These are phyloP conservation scores for Penicillium decumbens DNA, from an alignment of 2,329 filamentous ascomycete genomes.

Conservation along the genomic window DNA sequence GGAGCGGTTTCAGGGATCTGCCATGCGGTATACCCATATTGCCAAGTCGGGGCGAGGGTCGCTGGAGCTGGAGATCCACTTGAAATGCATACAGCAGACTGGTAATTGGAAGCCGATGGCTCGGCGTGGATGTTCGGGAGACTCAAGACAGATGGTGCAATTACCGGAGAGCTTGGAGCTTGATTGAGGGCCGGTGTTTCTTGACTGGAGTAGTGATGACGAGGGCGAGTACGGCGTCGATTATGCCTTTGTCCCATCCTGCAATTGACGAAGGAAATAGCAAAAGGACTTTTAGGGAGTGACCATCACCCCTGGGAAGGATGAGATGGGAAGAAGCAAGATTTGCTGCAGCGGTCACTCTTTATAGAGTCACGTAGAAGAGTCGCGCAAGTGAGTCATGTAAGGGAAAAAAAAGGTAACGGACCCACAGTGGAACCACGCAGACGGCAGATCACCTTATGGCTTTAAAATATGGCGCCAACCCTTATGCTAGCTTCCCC, in stretches of 20 bases:
- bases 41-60: slow-evolving; percentile 39
- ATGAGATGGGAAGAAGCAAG: slow-evolving; percentile 31
- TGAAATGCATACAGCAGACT: slow-evolving; percentile 22
- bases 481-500: slow-evolving; percentile 7
- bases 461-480: slow-evolving; percentile 14
- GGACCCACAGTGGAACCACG: slow-evolving; percentile 18
- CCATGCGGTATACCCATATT: slow-evolving; percentile 41
- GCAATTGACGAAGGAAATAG: slow-evolving; percentile 4
- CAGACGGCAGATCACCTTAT: slow-evolving; percentile 19
- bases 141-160: slow-evolving; percentile 9
- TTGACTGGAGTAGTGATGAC: slow-evolving; percentile 25
- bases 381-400: slow-evolving; percentile 11
- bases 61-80: slow-evolving; percentile 24
- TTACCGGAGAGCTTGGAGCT: slow-evolving; percentile 4
- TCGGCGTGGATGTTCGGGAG: slow-evolving; percentile 11
- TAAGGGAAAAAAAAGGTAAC: slow-evolving; percentile 4
- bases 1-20: slow-evolving; percentile 34
- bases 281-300: slow-evolving; percentile 25
- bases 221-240: slow-evolving; percentile 43
- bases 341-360: slow-evolving; percentile 15
- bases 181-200: slow-evolving; percentile 4
- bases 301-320: slow-evolving; percentile 37
- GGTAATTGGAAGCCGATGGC: slow-evolving; percentile 14
- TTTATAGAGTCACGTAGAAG: slow-evolving; percentile 13
- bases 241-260: slow-evolving; percentile 48